Percentiles rank a stretch among this genome's conserved stretches.
Evolutionary conservation across 768 basidiomycete genomes (phyloP).

Genomic region (Auriculariales sp.): DNA sequence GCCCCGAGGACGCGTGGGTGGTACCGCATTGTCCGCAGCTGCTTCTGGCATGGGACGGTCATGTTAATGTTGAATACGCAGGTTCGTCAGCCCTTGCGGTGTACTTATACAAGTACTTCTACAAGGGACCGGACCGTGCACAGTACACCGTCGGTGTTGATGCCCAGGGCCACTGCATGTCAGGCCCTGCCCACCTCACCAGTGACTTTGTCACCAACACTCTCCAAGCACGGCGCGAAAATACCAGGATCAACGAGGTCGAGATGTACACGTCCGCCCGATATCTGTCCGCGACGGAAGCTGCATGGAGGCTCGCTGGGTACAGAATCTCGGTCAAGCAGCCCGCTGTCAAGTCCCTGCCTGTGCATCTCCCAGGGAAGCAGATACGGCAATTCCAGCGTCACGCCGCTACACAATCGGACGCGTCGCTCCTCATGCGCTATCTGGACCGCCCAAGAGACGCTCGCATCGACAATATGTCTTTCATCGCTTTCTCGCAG

Average conservation of each 20-base stretch:
- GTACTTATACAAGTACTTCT: conserved; percentile 10
- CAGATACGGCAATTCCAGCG: conserved; percentile 14
- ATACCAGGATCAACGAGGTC: conserved; percentile 25
- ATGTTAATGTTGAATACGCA: conserved; percentile 6
- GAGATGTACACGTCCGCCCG: conserved; percentile 20
- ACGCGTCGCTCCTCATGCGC: conserved; percentile 9
- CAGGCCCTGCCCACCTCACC: too few species aligned
- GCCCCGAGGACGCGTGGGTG: background rate
- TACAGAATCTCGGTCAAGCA: conserved; percentile 20
- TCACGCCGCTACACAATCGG: background rate
- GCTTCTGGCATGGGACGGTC: conserved; percentile 5
- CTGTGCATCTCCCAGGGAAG: conserved; percentile 17
- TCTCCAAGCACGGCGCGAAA: too few species aligned
- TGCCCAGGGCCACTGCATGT: too few species aligned
- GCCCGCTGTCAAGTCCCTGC: conserved; percentile 19
- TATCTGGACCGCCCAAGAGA: conserved; percentile 11
- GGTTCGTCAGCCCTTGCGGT: conserved; percentile 1
- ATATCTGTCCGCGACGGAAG: conserved; percentile 22
- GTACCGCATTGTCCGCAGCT: conserved; percentile 3
- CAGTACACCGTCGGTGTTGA: conserved; percentile 4
- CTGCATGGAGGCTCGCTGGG: conserved; percentile 21
- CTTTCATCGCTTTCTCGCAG: background rate
- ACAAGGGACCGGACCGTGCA: conserved; percentile 7
- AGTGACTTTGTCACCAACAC: too few species aligned
- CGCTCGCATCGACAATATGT: background rate